Percentiles rank a stretch among this genome's conserved stretches.
Conservation (phyloP, 805 yeast genomes). For the Kluyveromyces wickerhamii region DNA sequence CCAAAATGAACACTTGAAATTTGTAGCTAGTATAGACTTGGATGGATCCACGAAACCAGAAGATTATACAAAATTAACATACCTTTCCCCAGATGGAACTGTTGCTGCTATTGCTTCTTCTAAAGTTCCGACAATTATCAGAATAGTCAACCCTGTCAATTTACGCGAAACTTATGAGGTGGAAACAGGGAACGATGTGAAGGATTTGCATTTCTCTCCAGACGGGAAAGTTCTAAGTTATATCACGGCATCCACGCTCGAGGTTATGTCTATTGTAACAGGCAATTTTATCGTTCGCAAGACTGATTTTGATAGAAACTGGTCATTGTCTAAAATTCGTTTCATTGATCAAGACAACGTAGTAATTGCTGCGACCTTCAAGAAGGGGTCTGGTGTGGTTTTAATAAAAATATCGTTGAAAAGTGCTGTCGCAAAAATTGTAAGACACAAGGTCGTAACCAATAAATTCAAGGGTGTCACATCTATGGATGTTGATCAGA, state of each 20-base stretch:
- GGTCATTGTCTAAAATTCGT: slow-evolving; percentile 29
- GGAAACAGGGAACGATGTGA: slow-evolving; percentile 46
- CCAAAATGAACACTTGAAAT: slow-evolving; percentile 54
- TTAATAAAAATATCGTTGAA: slow-evolving; percentile 24
- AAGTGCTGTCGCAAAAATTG: slow-evolving; percentile 17
- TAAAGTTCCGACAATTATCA: slow-evolving; percentile 52
- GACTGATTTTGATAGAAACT: slow-evolving; percentile 30
- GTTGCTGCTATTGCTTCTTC: slow-evolving; percentile 67
- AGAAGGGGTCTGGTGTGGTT: slow-evolving; percentile 35
- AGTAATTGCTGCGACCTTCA: slow-evolving; percentile 38
- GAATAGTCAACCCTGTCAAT: slow-evolving; percentile 49
- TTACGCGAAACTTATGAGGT: slow-evolving; percentile 48
- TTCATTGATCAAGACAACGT: slow-evolving; percentile 30
- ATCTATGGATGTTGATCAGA: slow-evolving; percentile 36
- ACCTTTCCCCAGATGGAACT: slow-evolving; percentile 49
- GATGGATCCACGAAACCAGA: slow-evolving; percentile 39
- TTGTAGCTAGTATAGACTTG: slow-evolving; percentile 52
- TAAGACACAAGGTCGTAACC: slow-evolving; percentile 20
- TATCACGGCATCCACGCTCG: slow-evolving; percentile 48
- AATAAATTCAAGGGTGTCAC: slow-evolving; percentile 46
- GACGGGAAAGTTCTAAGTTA: slow-evolving; percentile 59
- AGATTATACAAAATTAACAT: slow-evolving; percentile 53
- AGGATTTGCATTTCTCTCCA: slow-evolving; percentile 61
- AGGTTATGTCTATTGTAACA: slow-evolving; percentile 34
- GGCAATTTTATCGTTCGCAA: slow-evolving; percentile 32